Evolutionary conservation across 73 alveolate species (phyloP).

Genomic region (Stentor coeruleus): DNA sequence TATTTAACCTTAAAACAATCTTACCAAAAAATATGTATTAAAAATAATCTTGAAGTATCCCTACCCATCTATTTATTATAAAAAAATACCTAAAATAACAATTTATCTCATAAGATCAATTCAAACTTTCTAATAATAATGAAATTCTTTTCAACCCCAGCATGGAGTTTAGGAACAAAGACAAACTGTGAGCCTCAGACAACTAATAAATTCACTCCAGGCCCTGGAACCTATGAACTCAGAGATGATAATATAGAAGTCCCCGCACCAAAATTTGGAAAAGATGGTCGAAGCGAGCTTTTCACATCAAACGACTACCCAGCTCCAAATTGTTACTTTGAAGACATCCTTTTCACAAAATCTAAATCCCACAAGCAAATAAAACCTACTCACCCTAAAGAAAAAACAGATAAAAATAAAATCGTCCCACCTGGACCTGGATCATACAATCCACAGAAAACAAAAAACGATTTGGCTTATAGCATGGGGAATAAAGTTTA

Average conservation of each 20-base stretch:
- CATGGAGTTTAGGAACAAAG: background rate
- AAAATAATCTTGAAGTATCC: too few species aligned
- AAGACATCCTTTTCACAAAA: background rate
- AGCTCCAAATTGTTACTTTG: background rate
- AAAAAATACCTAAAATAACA: too few species aligned
- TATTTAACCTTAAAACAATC: too few species aligned
- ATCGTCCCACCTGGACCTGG: background rate
- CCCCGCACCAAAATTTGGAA: background rate
- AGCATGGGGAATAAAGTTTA: background rate
- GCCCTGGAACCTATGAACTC: conserved; percentile 16
- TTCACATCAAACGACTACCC: background rate
- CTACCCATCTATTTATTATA: too few species aligned
- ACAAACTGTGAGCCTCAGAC: background rate
- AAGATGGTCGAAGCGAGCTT: background rate
- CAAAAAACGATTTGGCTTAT: background rate
- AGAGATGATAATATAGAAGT: background rate
- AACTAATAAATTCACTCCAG: background rate
- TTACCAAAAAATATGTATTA: too few species aligned
- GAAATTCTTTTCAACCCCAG: background rate
- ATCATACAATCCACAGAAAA: background rate
- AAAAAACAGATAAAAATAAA: background rate
- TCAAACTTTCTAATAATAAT: too few species aligned
- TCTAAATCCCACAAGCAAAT: background rate
- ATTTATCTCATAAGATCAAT: too few species aligned
- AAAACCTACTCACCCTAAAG: background rate